These are phyloP conservation scores for Sphagnum fallax DNA, from an alignment of 228 moss, liverwort and hornwort genomes.

Conservation along the genomic window DNA sequence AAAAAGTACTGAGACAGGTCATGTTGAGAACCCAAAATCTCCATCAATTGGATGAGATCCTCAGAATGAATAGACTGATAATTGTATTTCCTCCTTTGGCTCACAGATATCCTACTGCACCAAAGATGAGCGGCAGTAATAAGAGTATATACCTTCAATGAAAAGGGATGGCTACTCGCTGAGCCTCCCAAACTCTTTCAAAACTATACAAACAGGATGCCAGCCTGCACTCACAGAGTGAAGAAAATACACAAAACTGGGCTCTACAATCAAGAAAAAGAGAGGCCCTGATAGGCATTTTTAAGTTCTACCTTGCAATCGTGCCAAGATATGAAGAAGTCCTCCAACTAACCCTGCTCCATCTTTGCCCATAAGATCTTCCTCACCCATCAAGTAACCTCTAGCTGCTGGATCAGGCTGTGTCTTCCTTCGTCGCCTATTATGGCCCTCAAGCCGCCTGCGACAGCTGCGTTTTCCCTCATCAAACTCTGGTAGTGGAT, in stretches of 20 bases:
- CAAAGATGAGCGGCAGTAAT: too few species aligned
- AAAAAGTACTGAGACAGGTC: too few species aligned
- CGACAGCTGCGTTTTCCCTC: constrained; percentile 59
- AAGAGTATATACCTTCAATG: too few species aligned
- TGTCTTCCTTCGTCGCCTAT: constrained; percentile 45
- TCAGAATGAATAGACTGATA: too few species aligned
- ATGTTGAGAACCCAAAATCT: not conserved
- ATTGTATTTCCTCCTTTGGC: too few species aligned
- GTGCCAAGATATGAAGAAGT: constrained; percentile 34
- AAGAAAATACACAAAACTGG: not conserved
- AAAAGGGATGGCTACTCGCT: too few species aligned
- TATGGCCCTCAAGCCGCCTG: constrained; percentile 48
- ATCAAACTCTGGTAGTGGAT: constrained; percentile 46
- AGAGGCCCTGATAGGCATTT: too few species aligned
- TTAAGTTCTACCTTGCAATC: constrained; percentile 23
- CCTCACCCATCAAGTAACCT: constrained; percentile 27
- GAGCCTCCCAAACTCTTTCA: too few species aligned
- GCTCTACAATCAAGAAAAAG: too few species aligned
- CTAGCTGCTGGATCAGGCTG: constrained; percentile 44
- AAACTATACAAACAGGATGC: too few species aligned
- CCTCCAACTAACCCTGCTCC: constrained; percentile 34
- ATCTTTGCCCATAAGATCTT: constrained; percentile 30
- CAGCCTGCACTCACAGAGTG: too few species aligned
- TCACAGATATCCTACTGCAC: too few species aligned
- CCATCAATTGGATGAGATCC: not conserved